Percentiles rank a stretch among this genome's conserved stretches.
phyloP scores from a whole-genome alignment of 176 grass and related monocot genomes.

The Ampelocalamus luodianensis region DNA sequence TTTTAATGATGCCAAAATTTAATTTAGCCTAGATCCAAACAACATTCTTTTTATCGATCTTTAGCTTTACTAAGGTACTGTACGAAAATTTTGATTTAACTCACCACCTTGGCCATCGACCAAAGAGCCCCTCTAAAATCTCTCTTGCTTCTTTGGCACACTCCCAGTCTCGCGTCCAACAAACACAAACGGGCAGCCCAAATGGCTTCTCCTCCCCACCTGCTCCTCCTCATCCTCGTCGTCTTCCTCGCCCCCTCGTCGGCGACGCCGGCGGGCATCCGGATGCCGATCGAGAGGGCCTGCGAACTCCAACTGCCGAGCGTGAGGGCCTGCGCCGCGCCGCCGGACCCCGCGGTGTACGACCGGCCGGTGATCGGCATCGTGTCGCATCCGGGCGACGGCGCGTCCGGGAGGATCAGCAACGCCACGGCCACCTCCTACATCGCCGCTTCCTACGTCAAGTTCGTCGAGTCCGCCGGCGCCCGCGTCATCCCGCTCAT shows the following conservation, averaged over 20 bases:
- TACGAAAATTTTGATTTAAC: too few species aligned
- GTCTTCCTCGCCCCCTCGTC: conserved; percentile 5
- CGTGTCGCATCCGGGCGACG: conserved; percentile 30
- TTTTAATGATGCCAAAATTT: too few species aligned
- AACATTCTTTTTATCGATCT: too few species aligned
- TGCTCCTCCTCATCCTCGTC: conserved; percentile 29
- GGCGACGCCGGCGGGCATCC: conserved; percentile 41
- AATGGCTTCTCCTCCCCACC: conserved; percentile 40
- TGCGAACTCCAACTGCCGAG: too few species aligned
- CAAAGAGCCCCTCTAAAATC: too few species aligned
- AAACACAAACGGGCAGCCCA: neutral
- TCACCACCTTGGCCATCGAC: too few species aligned
- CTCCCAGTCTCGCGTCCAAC: neutral
- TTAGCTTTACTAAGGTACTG: too few species aligned
- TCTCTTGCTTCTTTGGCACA: neutral
- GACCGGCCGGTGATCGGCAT: conserved; percentile 76
- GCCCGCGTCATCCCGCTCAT: conserved; percentile 82
- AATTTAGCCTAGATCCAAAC: too few species aligned
- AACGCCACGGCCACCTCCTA: conserved; percentile 57
- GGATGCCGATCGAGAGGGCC: neutral
- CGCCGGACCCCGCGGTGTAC: conserved; percentile 57
- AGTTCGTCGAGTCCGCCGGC: conserved; percentile 87
- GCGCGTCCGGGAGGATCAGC: conserved; percentile 60
- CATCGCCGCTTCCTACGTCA: conserved; percentile 76
- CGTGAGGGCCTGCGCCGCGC: conserved; percentile 42